A percentile compares a stretch with the other conserved stretches of the same genome.
These are phyloP conservation scores for Solanum pinnatisectum DNA, from an alignment of 257 asterid species.

Conservation along the genomic window DNA sequence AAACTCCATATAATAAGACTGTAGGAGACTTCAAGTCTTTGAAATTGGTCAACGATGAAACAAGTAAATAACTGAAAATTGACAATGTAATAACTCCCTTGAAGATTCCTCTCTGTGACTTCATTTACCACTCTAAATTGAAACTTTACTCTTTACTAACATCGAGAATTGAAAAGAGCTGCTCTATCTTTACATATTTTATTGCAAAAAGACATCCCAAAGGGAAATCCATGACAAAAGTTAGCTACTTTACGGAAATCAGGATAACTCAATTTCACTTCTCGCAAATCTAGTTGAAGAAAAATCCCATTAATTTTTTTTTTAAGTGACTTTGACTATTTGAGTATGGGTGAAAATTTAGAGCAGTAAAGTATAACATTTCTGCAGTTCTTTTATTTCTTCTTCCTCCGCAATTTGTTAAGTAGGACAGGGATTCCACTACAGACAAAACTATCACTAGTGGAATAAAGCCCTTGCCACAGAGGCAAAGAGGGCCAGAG, in stretches of 20 bases:
- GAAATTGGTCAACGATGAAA: neutral
- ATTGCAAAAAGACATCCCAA: neutral
- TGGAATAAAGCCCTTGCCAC: neutral
- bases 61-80: neutral
- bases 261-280: neutral
- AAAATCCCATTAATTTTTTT: neutral
- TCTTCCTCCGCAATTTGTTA: neutral
- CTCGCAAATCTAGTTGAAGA: neutral
- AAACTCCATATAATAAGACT: neutral
- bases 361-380: neutral
- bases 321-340: neutral
- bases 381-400: neutral
- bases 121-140: neutral
- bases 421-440: neutral
- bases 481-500: neutral
- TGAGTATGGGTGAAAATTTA: neutral
- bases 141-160: neutral
- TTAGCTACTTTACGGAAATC: neutral
- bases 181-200: neutral
- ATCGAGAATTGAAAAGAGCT: neutral
- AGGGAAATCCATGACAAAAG: neutral
- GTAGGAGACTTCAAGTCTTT: neutral
- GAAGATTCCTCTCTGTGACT: neutral
- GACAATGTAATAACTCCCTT: neutral
- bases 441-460: neutral